Conservation (phyloP, 768 basidiomycete species). For the Amylocystis lapponica region DNA sequence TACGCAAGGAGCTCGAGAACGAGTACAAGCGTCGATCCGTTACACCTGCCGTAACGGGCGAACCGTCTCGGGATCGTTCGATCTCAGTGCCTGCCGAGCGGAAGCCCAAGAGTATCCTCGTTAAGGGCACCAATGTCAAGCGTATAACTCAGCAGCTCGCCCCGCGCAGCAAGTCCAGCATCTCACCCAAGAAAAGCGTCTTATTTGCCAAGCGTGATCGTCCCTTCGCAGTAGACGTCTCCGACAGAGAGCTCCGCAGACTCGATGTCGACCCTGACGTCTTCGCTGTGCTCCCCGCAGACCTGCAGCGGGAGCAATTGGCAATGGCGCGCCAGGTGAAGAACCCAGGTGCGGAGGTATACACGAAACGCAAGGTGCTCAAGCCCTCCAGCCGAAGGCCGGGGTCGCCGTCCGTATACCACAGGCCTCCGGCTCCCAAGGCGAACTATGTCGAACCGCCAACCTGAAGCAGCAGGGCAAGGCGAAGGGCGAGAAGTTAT, state of each 20-base stretch:
- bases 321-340: slow-evolving; percentile 49
- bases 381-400: slow-evolving; percentile 34
- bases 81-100: slow-evolving; percentile 4
- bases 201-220: slow-evolving; percentile 33
- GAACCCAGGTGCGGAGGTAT: slow-evolving; percentile 15
- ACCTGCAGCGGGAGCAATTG: slow-evolving; percentile 72
- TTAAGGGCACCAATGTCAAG: slow-evolving; percentile 41
- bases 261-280: slow-evolving; percentile 73
- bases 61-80: slow-evolving; percentile 4
- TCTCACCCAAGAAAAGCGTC: slow-evolving; percentile 30
- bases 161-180: slow-evolving; percentile 41
- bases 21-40: slow-evolving; percentile 60
- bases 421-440: slow-evolving; percentile 45
- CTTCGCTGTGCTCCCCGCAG: slow-evolving; percentile 56
- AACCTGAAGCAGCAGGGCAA: slow-evolving; percentile 50
- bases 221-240: slow-evolving; percentile 36
- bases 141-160: slow-evolving; percentile 62
- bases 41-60: slow-evolving; percentile 33
- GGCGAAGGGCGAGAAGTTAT: slow-evolving; percentile 45
- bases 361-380: slow-evolving; percentile 39
- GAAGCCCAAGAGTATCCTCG: slow-evolving; percentile 12
- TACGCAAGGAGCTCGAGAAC: slow-evolving; percentile 60
- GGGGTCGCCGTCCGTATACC: slow-evolving; percentile 32
- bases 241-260: slow-evolving; percentile 51
- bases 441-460: slow-evolving; percentile 48